A percentile compares a stretch with the other conserved stretches of the same genome.
These are phyloP conservation scores for Xylaria cubensis DNA, from an alignment of 495 filamentous ascomycete genomes.

Conservation along the genomic window DNA sequence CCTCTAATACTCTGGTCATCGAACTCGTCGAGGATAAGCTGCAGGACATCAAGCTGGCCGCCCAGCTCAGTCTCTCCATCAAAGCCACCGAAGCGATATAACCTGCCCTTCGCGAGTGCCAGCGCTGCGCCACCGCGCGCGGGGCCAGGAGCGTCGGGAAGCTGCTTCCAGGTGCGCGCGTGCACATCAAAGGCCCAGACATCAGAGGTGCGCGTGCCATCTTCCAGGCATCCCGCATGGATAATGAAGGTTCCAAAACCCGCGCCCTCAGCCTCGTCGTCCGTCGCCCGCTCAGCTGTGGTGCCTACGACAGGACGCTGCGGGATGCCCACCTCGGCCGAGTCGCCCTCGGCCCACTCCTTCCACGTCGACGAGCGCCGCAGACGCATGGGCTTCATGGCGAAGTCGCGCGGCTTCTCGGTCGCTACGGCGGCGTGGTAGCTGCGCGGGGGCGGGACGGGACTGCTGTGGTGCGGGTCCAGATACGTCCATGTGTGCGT, in stretches of 20 bases:
- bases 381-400: constrained; percentile 32
- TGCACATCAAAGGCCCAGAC: constrained; percentile 75
- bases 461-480: constrained; percentile 51
- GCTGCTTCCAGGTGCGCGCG: constrained; percentile 64
- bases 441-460: constrained; percentile 52
- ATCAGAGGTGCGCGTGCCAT: constrained; percentile 60
- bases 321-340: constrained; percentile 49
- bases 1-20: constrained; percentile 55
- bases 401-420: constrained; percentile 52
- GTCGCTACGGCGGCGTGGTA: constrained; percentile 57
- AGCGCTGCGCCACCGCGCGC: constrained; percentile 69
- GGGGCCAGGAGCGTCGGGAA: constrained; percentile 65
- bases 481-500: constrained; percentile 63
- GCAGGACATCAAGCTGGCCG: constrained; percentile 67
- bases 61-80: constrained; percentile 68
- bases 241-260: constrained; percentile 69
- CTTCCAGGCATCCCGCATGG: constrained; percentile 72
- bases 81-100: constrained; percentile 79
- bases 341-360: constrained; percentile 53
- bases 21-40: constrained; percentile 52
- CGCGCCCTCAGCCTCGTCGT: constrained; percentile 54
- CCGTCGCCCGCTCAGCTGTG: constrained; percentile 52
- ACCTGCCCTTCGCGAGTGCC: constrained; percentile 57
- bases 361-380: constrained; percentile 44
- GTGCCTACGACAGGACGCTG: constrained; percentile 56